Conservation (phyloP, 2,329 filamentous ascomycete genomes). For the Aureobasidium sp. region DNA sequence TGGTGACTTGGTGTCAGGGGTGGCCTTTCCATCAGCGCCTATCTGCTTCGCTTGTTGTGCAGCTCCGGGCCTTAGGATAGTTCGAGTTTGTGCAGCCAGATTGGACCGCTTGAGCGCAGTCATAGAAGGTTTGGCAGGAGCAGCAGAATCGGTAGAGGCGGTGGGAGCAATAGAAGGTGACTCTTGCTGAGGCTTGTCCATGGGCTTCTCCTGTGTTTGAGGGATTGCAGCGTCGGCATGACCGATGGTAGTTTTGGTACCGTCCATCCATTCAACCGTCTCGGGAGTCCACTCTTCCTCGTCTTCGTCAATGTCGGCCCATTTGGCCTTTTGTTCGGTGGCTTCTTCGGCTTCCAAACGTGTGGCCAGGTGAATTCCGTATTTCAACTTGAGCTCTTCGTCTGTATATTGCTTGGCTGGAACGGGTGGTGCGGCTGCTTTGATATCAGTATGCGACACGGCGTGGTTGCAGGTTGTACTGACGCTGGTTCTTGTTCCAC, state of each 20-base stretch:
- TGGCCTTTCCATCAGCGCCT: slow-evolving; percentile 45
- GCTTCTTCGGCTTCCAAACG: slow-evolving; percentile 67
- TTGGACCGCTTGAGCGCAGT: slow-evolving; percentile 30
- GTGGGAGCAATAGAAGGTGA: slow-evolving; percentile 13
- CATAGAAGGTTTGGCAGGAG: slow-evolving; percentile 23
- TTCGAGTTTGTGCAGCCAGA: slow-evolving; percentile 35
- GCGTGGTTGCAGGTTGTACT: slow-evolving; percentile 33
- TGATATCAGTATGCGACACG: slow-evolving; percentile 21
- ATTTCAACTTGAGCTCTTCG: slow-evolving; percentile 75
- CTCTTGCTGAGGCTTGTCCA: slow-evolving; percentile 18
- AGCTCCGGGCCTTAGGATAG: slow-evolving; percentile 44
- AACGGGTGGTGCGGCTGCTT: slow-evolving; percentile 53
- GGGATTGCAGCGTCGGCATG: slow-evolving; percentile 13
- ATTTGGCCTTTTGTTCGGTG: slow-evolving; percentile 61
- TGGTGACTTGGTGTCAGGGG: slow-evolving; percentile 57
- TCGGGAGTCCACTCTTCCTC: slow-evolving; percentile 84
- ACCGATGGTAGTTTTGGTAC: slow-evolving; percentile 60
- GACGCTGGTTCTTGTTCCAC: slow-evolving; percentile 86
- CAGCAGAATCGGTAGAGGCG: slow-evolving; percentile 13
- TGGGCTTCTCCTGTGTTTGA: slow-evolving; percentile 17
- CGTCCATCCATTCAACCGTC: slow-evolving; percentile 80
- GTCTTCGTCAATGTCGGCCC: slow-evolving; percentile 85
- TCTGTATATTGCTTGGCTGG: slow-evolving; percentile 79
- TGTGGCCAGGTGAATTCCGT: slow-evolving; percentile 77
- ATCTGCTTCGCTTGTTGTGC: slow-evolving; percentile 32